Evolutionary conservation across 2,329 filamentous ascomycete genomes (phyloP).

Genomic region (Cordyceps farinosa): DNA sequence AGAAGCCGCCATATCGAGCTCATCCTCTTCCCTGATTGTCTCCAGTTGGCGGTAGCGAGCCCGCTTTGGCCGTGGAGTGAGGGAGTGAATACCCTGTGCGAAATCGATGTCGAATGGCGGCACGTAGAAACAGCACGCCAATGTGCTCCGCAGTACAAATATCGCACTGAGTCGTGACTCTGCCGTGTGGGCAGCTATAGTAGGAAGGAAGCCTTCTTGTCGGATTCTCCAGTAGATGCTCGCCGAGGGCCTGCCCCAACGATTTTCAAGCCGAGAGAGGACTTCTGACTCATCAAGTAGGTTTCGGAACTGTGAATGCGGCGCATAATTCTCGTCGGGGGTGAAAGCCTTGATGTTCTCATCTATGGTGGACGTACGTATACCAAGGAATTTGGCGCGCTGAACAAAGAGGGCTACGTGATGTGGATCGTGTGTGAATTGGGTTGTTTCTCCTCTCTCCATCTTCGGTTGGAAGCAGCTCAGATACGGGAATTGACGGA

Average conservation of each 20-base stretch:
- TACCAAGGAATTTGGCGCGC: slow-evolving; percentile 19
- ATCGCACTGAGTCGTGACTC: background rate
- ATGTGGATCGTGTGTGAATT: slow-evolving; percentile 7
- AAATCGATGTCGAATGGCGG: background rate
- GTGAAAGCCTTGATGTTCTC: background rate
- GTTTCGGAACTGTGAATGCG: background rate
- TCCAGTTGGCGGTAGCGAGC: background rate
- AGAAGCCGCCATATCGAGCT: background rate
- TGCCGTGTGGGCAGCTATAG: slow-evolving; percentile 18
- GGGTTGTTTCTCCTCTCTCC: slow-evolving; percentile 11
- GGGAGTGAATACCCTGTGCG: background rate
- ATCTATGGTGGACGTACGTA: slow-evolving; percentile 13
- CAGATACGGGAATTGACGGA: slow-evolving; percentile 20
- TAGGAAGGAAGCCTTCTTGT: slow-evolving; percentile 22
- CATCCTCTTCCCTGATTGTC: background rate
- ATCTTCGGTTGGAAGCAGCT: slow-evolving; percentile 7
- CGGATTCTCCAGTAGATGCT: background rate
- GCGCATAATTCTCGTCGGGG: too few species aligned
- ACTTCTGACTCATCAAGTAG: background rate
- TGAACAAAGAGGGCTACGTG: slow-evolving; percentile 15
- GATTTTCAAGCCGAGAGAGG: background rate
- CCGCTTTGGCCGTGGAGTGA: background rate
- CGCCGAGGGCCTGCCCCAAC: background rate
- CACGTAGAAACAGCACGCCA: background rate
- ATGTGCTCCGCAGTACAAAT: background rate